phyloP scores from a whole-genome alignment of 805 yeast species.

The Suhomyces pyralidae region DNA sequence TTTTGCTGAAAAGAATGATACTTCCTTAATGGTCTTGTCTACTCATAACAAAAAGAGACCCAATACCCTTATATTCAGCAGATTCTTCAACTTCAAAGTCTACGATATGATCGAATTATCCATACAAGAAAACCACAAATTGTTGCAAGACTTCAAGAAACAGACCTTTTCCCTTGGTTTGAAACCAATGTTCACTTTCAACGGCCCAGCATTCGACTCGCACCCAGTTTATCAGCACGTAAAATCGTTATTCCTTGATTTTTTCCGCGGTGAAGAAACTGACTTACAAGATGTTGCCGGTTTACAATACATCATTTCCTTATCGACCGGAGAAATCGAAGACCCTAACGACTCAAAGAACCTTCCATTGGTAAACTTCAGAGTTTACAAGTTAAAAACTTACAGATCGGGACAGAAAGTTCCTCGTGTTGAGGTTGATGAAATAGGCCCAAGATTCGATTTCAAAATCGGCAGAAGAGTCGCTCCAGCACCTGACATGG shows the following conservation, averaged over 20 bases:
- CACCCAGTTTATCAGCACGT: conserved; percentile 83
- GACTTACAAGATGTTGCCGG: conserved; percentile 92
- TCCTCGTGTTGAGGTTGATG: conserved; percentile 92
- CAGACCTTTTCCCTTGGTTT: conserved; percentile 81
- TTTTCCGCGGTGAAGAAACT: conserved; percentile 81
- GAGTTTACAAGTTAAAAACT: conserved; percentile 86
- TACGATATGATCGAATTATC: conserved; percentile 93
- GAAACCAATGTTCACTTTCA: conserved; percentile 91
- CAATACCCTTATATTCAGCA: conserved; percentile 78
- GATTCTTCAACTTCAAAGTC: conserved; percentile 86
- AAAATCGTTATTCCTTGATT: conserved; percentile 86
- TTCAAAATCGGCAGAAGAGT: conserved; percentile 87
- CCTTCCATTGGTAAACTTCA: conserved; percentile 79
- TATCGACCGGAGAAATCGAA: conserved; percentile 72
- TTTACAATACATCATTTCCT: conserved; percentile 82
- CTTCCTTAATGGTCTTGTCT: conserved; percentile 76
- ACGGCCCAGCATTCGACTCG: conserved; percentile 86
- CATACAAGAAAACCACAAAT: conserved; percentile 60
- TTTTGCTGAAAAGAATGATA: conserved; percentile 91
- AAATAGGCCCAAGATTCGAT: conserved; percentile 93
- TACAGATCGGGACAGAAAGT: conserved; percentile 79
- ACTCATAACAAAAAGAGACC: conserved; percentile 89
- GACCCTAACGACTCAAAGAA: conserved; percentile 66
- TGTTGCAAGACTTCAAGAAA: conserved; percentile 77
- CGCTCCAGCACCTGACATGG: conserved; percentile 79